Evolutionary conservation across 495 filamentous ascomycete species (phyloP), one percentile per base, ranked within the genome.

Genomic region (Opeltia flavorubescens): DNA sequence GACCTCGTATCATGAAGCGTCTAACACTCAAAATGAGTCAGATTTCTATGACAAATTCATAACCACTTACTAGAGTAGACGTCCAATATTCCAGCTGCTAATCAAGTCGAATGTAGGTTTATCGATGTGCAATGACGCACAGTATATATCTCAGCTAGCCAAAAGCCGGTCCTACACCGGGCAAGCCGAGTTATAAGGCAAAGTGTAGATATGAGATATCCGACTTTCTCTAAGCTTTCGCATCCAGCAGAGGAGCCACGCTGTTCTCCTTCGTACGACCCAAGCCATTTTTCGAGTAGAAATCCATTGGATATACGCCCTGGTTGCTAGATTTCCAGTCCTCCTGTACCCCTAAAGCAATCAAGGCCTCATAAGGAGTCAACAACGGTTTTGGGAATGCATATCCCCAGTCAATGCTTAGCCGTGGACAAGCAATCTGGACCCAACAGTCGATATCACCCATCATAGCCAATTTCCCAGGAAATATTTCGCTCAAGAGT

Each of bases 331-430:
- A 67, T 9, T 75, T 73, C 89, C 89, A 95, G 44, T 78, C 79
- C 49, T 89, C 71, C 53, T 72, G 75, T 44, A 77, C 75, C 3
- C 81, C 85, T 36, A 98, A 62, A 28, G 85, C 91, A 44, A 98
- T 80, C 42, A 95, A 70, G 23, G 91, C 91, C 64, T 98, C 91
- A 52, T 96, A 95, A 11, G 91, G 89, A 39, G 88, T 96, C 57
- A 98, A 59, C 51, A 98, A 58, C 27, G 91, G 91, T 27, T 84
- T 68, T 4, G 83, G 71, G 62, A 98, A 98, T 12, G 93, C 91
- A 67, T 96, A 98, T 0, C 91, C 91, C 91, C 91, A 98, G 66
- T 98, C 91, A 49, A 98, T 98, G 60, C 87, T 94, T 56, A 98
- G 56, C 24, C 91, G 64, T 6, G 91, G 91, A 68, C 91, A 98